Conservation (phyloP, 352 stramenopile species). For the Globisporangium orthogonon region DNA sequence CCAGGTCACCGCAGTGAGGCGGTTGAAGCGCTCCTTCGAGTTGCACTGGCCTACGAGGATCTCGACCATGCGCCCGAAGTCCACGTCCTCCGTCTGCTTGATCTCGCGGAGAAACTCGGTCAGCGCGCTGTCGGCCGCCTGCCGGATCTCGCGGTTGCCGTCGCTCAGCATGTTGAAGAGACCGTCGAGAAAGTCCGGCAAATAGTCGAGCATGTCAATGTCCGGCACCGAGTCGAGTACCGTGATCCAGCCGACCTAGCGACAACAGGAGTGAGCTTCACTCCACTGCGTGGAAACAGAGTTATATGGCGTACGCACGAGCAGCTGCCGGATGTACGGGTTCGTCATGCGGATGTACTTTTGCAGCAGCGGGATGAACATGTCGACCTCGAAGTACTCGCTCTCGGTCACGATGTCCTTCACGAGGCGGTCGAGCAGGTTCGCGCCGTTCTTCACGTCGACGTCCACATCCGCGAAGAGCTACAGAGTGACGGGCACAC, state of each 20-base stretch:
- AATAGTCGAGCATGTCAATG: slow-evolving; percentile 99
- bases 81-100: slow-evolving; percentile 92
- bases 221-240: slow-evolving; percentile 98
- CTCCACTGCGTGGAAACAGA: no score
- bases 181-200: slow-evolving; percentile 96
- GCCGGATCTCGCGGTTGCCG: slow-evolving; percentile 96
- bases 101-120: slow-evolving; percentile 96
- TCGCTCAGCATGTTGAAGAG: slow-evolving; percentile 99
- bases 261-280: no score
- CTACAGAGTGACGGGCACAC: slow-evolving; percentile 57
- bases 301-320: slow-evolving; percentile 44
- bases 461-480: slow-evolving; percentile 99
- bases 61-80: slow-evolving; percentile 96
- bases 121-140: slow-evolving; percentile 92
- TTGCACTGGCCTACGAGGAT: slow-evolving; percentile 98
- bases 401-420: slow-evolving; percentile 99
- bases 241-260: slow-evolving; percentile 94
- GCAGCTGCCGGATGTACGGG: slow-evolving; percentile 98
- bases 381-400: slow-evolving; percentile 97
- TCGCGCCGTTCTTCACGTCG: slow-evolving; percentile 97
- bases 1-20: slow-evolving; percentile 97
- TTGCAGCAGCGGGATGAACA: slow-evolving; percentile 98
- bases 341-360: slow-evolving; percentile 99
- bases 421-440: slow-evolving; percentile 88
- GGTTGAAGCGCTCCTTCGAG: slow-evolving; percentile 95